Conservation (phyloP, 306 rosid genomes). For the Coriaria nepalensis region DNA sequence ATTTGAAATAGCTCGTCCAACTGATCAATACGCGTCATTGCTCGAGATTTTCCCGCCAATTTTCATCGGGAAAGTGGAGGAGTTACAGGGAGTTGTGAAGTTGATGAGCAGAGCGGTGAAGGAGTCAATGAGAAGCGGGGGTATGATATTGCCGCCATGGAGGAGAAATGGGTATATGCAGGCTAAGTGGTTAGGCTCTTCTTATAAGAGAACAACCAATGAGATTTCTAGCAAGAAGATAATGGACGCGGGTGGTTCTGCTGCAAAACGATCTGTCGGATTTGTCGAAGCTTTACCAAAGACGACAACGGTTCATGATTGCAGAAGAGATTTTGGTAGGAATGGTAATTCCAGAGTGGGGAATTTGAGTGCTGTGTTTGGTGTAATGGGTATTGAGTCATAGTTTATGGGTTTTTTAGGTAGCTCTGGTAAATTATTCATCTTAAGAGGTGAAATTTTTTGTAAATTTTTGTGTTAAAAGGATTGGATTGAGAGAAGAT, state of each 20-base stretch:
- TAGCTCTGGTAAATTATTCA: conserved; percentile 1
- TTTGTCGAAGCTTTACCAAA: conserved; percentile 23
- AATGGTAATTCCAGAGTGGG: conserved; percentile 38
- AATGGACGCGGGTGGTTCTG: neutral
- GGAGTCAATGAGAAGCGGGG: conserved; percentile 39
- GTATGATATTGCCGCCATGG: conserved; percentile 67
- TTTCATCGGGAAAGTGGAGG: conserved; percentile 46
- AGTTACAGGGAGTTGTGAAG: conserved; percentile 37
- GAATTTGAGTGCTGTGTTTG: conserved; percentile 37
- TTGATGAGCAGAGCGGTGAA: conserved; percentile 57
- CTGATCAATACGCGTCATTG: conserved; percentile 32
- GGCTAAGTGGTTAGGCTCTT: conserved; percentile 64
- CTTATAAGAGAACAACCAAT: conserved; percentile 56
- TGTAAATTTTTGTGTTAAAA: too few species aligned
- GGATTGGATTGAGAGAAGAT: too few species aligned
- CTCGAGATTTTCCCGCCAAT: conserved; percentile 39
- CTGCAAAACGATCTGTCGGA: conserved; percentile 19
- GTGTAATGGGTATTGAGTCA: neutral
- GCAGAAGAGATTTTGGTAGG: conserved; percentile 30
- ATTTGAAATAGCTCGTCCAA: conserved; percentile 75
- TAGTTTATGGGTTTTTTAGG: neutral
- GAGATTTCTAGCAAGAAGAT: conserved; percentile 16
- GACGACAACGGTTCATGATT: conserved; percentile 12
- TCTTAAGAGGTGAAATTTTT: too few species aligned
- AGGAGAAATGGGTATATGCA: conserved; percentile 63